Conservation (phyloP, 768 basidiomycete genomes). For the Suillus hirtellus region DNA sequence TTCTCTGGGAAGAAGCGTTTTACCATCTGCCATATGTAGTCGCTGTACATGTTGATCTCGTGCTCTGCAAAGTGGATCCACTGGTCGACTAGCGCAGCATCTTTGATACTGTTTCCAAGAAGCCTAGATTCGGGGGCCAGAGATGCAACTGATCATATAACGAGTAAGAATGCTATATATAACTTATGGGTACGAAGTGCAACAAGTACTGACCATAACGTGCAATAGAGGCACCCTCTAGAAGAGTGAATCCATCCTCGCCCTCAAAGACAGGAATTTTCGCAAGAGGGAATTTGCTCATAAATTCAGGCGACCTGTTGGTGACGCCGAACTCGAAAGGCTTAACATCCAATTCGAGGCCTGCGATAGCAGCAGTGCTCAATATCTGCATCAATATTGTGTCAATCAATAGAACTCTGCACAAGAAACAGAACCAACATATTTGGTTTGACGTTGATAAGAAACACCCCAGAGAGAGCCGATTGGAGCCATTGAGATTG, state of each 20-base stretch:
- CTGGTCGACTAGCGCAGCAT: constrained; percentile 31
- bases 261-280: constrained; percentile 31
- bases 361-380: constrained; percentile 26
- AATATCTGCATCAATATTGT: constrained; percentile 23
- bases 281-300: constrained; percentile 31
- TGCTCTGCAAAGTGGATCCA: constrained; percentile 32
- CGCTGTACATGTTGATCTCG: constrained; percentile 26
- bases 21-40: constrained; percentile 20
- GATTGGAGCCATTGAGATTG: constrained; percentile 23
- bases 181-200: neutral
- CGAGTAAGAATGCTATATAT: neutral
- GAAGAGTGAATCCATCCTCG: constrained; percentile 23
- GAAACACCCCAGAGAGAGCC: constrained; percentile 30
- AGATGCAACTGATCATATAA: constrained; percentile 19
- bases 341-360: constrained; percentile 27
- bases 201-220: constrained; percentile 27
- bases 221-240: constrained; percentile 32
- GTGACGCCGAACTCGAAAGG: constrained; percentile 25
- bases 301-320: constrained; percentile 28
- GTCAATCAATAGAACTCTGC: neutral
- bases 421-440: constrained; percentile 18
- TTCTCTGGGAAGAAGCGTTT: constrained; percentile 16
- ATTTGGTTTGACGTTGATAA: constrained; percentile 29
- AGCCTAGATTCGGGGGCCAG: constrained; percentile 28
- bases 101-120: constrained; percentile 23